phyloP scores from a whole-genome alignment of 768 basidiomycete genomes.

The Pilatotrama ljubarskyi region DNA sequence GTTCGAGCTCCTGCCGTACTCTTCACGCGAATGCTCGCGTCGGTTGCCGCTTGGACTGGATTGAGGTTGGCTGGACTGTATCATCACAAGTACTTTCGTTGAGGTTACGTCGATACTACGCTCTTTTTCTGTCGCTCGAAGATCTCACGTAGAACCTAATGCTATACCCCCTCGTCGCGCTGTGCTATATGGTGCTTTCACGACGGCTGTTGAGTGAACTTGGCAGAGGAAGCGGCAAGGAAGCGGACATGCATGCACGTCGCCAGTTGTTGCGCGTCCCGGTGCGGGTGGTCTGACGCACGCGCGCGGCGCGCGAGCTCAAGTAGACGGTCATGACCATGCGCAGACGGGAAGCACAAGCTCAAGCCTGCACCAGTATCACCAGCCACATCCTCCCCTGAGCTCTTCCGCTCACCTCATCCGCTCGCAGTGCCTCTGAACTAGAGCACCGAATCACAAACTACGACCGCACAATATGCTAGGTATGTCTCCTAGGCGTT shows the following conservation, averaged over 20 bases:
- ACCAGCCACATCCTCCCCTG: not conserved
- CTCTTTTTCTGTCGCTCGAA: not conserved
- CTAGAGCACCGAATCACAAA: not conserved
- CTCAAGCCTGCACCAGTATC: not conserved
- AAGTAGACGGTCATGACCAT: conserved; percentile 4
- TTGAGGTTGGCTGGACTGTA: conserved; percentile 9
- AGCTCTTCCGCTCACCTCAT: not conserved
- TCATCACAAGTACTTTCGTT: conserved; percentile 4
- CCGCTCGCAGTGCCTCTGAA: not conserved
- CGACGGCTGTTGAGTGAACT: not conserved
- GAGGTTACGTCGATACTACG: conserved; percentile 2
- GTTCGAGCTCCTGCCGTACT: not conserved
- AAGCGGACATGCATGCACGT: conserved; percentile 10
- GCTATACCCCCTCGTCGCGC: conserved; percentile 10
- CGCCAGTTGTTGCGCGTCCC: no score
- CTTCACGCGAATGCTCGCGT: not conserved
- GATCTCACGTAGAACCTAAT: conserved; percentile 9
- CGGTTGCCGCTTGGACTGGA: not conserved
- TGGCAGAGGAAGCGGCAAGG: not conserved
- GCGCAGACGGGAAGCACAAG: not conserved
- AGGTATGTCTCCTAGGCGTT: not conserved
- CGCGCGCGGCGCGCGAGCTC: conserved; percentile 5
- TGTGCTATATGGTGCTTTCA: not conserved
- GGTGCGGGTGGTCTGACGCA: no score
- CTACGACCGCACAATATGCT: conserved; percentile 5